Percentiles rank a stretch among this genome's conserved stretches.
Evolutionary conservation across 108 stramenopile genomes (phyloP).

Genomic region (Skeletonema menzelii): DNA sequence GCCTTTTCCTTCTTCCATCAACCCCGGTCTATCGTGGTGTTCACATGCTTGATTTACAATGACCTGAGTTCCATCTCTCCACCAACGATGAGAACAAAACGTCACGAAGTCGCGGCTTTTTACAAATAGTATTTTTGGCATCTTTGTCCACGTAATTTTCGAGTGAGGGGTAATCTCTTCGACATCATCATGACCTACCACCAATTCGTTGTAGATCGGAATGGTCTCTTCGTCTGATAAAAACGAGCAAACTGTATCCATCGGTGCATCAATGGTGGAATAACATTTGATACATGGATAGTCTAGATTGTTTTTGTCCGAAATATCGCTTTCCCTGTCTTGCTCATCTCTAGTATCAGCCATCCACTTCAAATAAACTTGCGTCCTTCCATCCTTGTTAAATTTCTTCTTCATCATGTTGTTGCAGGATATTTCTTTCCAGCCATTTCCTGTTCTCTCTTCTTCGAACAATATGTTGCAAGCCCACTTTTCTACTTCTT

Average conservation of each 20-base stretch:
- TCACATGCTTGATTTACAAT: conserved; percentile 87
- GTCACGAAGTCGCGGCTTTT: conserved; percentile 86
- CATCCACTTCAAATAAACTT: conserved; percentile 84
- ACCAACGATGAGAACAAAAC: conserved; percentile 85
- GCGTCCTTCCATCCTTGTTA: conserved; percentile 60
- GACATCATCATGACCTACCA: conserved; percentile 61
- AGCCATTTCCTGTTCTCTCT: conserved; percentile 52
- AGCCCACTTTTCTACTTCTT: conserved; percentile 77
- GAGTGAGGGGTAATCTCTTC: conserved; percentile 56
- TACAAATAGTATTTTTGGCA: conserved; percentile 82
- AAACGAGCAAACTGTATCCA: conserved; percentile 81
- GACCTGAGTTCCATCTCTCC: conserved; percentile 75
- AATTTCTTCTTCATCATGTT: conserved; percentile 61
- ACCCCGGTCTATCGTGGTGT: conserved; percentile 59
- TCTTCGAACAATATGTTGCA: conserved; percentile 50
- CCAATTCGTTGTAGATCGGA: conserved; percentile 79
- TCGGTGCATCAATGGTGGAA: conserved; percentile 77
- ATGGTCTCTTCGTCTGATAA: conserved; percentile 58
- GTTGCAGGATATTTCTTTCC: conserved; percentile 72
- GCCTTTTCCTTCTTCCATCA: conserved; percentile 54
- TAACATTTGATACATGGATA: conserved; percentile 80
- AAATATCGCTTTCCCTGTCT: conserved; percentile 13
- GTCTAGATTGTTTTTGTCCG: conserved; percentile 6
- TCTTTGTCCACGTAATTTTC: conserved; percentile 80
- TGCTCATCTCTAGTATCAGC: conserved; percentile 67